Evolutionary conservation across 2,329 filamentous ascomycete species (phyloP).

Genomic region (Beauveria scarabaeidicola): DNA sequence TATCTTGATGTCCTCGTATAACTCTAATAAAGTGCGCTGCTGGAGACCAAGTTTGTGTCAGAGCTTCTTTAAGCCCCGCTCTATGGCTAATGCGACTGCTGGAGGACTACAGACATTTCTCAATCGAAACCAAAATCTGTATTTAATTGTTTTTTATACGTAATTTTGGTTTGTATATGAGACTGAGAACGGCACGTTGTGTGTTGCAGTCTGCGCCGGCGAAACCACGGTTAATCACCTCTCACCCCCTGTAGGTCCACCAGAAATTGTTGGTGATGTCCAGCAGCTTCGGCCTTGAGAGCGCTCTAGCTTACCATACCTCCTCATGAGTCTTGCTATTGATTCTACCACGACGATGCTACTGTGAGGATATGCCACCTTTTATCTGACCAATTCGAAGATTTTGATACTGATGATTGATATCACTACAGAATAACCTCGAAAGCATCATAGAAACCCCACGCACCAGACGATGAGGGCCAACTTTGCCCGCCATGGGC

Average conservation of each 20-base stretch:
- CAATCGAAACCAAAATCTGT: not conserved
- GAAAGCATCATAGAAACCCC: not conserved
- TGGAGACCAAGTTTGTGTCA: not conserved
- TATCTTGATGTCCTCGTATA: not conserved
- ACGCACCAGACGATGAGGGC: conserved; percentile 29
- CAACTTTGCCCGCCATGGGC: conserved; percentile 36
- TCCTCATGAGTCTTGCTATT: not conserved
- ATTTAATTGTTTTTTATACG: not conserved
- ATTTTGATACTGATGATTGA: not conserved
- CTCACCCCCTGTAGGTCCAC: conserved; percentile 8
- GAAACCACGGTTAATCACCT: conserved; percentile 10
- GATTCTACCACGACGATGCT: not conserved
- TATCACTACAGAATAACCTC: not conserved
- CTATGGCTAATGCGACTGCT: not conserved
- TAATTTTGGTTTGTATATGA: not conserved
- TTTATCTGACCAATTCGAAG: not conserved
- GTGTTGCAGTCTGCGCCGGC: conserved; percentile 1
- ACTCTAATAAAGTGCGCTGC: not conserved
- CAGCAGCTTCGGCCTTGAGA: not conserved
- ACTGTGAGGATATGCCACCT: not conserved
- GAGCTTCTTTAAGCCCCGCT: not conserved
- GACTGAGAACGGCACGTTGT: not conserved
- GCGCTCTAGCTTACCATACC: not conserved
- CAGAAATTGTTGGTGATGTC: conserved; percentile 9
- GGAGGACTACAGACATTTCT: not conserved